Conservation (phyloP, 805 yeast species). For the Wickerhamiella musiphila region DNA sequence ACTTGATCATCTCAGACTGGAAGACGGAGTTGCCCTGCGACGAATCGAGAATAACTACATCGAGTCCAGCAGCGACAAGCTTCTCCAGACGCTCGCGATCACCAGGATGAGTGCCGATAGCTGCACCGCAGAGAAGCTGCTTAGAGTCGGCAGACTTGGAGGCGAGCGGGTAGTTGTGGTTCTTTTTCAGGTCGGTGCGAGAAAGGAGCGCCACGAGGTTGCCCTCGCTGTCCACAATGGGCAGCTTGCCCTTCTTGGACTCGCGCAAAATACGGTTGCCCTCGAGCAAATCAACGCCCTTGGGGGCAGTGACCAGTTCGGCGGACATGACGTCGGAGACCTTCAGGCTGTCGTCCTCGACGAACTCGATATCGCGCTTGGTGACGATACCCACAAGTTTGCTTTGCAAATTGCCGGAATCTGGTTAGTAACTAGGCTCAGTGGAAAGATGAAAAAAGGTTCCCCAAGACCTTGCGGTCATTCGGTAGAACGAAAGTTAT, state of each 20-base stretch:
- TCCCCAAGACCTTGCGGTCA: constrained; percentile 97
- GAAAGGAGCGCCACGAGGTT: constrained; percentile 76
- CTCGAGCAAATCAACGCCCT: constrained; percentile 65
- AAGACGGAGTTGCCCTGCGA: constrained; percentile 94
- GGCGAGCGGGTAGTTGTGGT: constrained; percentile 82
- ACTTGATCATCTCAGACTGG: constrained; percentile 86
- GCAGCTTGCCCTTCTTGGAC: constrained; percentile 95
- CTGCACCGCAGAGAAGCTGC: constrained; percentile 97
- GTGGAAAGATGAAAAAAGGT: constrained; percentile 25
- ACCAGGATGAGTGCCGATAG: constrained; percentile 83
- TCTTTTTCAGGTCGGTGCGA: constrained; percentile 93
- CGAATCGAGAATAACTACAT: constrained; percentile 88
- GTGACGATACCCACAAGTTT: constrained; percentile 91
- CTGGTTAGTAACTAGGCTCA: constrained; percentile 26
- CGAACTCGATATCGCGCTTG: constrained; percentile 93
- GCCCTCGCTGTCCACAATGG: constrained; percentile 66
- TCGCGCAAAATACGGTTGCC: constrained; percentile 83
- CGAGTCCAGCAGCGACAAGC: constrained; percentile 91
- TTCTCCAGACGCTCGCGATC: constrained; percentile 71
- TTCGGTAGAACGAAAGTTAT: constrained; percentile 99
- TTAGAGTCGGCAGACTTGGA: constrained; percentile 85
- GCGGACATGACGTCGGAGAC: constrained; percentile 79
- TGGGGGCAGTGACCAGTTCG: constrained; percentile 65
- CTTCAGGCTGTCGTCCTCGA: constrained; percentile 45
- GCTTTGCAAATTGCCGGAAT: constrained; percentile 69